Evolutionary conservation across 2,329 filamentous ascomycete genomes (phyloP).

Genomic region (Zymoseptoria tritici): DNA sequence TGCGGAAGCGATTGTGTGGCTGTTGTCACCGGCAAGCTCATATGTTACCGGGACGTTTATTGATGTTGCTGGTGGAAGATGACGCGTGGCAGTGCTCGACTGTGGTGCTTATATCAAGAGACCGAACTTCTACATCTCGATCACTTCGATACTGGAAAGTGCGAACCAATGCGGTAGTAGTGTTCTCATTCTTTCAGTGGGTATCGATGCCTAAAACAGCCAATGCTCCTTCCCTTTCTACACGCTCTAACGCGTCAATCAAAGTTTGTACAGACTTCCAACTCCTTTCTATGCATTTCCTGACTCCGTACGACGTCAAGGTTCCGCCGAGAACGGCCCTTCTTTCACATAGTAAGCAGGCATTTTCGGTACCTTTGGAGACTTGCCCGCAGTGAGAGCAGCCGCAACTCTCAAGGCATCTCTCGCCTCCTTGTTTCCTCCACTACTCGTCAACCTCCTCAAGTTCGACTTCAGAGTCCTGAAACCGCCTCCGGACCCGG

Average conservation of each 20-base stretch:
- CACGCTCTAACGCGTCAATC: too few relatives aligned
- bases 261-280: too few relatives aligned
- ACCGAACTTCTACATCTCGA: too few relatives aligned
- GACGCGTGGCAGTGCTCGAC: background rate
- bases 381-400: conserved; percentile 26
- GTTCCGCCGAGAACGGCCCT: conserved; percentile 30
- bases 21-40: conserved; percentile 15
- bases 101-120: too few relatives aligned
- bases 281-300: too few relatives aligned
- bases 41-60: conserved; percentile 18
- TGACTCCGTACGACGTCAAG: conserved; percentile 4
- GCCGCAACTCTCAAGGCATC: conserved; percentile 31
- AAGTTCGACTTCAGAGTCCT: conserved; percentile 49
- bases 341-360: conserved; percentile 33
- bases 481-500: conserved; percentile 24
- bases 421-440: conserved; percentile 30
- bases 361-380: conserved; percentile 43
- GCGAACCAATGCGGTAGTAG: too few relatives aligned
- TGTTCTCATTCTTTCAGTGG: too few relatives aligned
- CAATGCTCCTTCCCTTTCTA: too few relatives aligned
- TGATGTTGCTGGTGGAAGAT: conserved; percentile 18
- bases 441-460: conserved; percentile 54
- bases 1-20: conserved; percentile 25
- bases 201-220: too few relatives aligned
- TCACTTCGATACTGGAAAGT: too few relatives aligned